Base-by-base conservation (phyloP, 2,329 filamentous ascomycete genomes). In the Emergomyces orientalis region DNA sequence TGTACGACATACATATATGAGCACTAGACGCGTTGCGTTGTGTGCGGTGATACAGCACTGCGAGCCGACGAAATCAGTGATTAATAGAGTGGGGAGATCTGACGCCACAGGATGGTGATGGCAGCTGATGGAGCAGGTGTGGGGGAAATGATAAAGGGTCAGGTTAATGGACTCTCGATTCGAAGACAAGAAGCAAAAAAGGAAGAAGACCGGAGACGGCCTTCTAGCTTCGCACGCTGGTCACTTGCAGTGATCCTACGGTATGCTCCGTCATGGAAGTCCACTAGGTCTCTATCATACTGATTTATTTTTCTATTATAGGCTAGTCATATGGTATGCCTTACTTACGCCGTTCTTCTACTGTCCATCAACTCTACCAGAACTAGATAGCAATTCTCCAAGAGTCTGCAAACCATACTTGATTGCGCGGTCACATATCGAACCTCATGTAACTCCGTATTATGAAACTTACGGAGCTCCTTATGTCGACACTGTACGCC, bases 391-490 rank as follows among this genome's bases (percentile, higher is more conserved):
- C 32, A 77, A 81, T 37, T 89, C 90, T 1, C 89, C 92, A 0
- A 82, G 79, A 66, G 84, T 97, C 65, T 99, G 94, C 83, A 87
- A 87, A 71, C 87, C 89, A 11, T 97, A 97, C 69, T 71, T 87
- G 41, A 76, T 82, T 82, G 88, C 78, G 76, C 86, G 77, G 69
- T 86, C 79, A 79, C 86, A 81, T 63, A 79, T 92, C 64, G 77
- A 85, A 32, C 94, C 94, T 3, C 88, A 93, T 74, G 71, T 95
- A 39, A 82, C 87, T 69, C 93, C 92, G 2, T 96, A 95, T 77
- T 97, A 97, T 75, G 80, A 93, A 68, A 76, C 84, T 63, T 96
- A 97, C 71, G 88, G 90, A 30, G 88, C 88, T 6, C 90, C 91
- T 2, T 94, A 97, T 72, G 85, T 96, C 65, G 83, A 92, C 45